Conservation (phyloP, 768 basidiomycete genomes). For the Vararia minispora region DNA sequence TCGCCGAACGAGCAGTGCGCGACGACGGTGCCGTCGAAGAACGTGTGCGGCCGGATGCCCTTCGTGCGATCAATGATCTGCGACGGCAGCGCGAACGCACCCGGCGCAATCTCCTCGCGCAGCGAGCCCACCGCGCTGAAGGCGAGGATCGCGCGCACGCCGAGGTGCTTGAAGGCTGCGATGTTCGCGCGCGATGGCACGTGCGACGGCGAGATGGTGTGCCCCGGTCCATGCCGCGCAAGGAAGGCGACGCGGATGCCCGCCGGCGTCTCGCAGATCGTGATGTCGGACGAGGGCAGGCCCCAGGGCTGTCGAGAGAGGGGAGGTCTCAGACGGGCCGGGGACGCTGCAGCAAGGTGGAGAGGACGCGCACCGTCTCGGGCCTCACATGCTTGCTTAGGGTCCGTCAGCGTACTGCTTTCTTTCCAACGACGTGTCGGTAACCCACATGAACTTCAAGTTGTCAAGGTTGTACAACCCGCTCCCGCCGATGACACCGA, state of each 20-base stretch:
- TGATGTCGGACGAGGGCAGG: slow-evolving; percentile 79
- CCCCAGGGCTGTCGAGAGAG: slow-evolving; percentile 75
- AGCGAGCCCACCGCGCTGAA: slow-evolving; percentile 95
- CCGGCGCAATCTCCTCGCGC: slow-evolving; percentile 85
- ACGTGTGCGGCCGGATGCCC: slow-evolving; percentile 78
- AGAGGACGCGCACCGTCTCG: slow-evolving; percentile 49
- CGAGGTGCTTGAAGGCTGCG: slow-evolving; percentile 86
- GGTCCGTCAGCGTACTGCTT: neutral
- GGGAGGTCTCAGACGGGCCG: neutral
- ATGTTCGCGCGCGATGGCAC: slow-evolving; percentile 91
- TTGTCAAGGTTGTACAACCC: slow-evolving; percentile 92
- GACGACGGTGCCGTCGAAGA: slow-evolving; percentile 81
- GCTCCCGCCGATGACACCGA: slow-evolving; percentile 88
- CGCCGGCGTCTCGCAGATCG: slow-evolving; percentile 80
- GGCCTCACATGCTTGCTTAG: slow-evolving; percentile 65
- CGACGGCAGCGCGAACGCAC: slow-evolving; percentile 76
- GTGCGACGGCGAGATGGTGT: slow-evolving; percentile 66
- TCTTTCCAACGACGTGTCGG: neutral
- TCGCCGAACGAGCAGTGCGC: slow-evolving; percentile 94
- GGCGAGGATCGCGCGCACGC: slow-evolving; percentile 80
- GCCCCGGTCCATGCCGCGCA: slow-evolving; percentile 79
- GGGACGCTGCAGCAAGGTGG: neutral
- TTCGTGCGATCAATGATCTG: slow-evolving; percentile 98
- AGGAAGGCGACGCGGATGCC: slow-evolving; percentile 80
- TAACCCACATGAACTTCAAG: slow-evolving; percentile 70